phyloP scores from a whole-genome alignment of 208 protist species.

The Trypanosoma caninum region DNA sequence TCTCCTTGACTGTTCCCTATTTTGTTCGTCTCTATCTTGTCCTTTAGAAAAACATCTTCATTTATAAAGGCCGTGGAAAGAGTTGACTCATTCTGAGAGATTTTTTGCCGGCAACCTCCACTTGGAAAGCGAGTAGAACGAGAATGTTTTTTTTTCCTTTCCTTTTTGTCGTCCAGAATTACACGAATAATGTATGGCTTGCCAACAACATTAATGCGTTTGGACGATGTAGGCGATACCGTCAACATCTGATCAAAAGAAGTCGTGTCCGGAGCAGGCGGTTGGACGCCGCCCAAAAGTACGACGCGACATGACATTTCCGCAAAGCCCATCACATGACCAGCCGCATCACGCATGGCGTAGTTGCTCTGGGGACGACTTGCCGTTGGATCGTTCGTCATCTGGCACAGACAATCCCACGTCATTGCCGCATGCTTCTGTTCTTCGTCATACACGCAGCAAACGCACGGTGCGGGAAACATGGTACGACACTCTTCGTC shows the following conservation, averaged over 20 bases:
- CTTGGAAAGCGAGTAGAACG: no score
- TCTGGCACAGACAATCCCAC: slow-evolving; percentile 41
- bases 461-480: slow-evolving; percentile 61
- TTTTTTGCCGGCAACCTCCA: background rate
- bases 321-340: slow-evolving; percentile 62
- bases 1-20: background rate
- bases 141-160: slow-evolving; percentile 3
- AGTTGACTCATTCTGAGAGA: background rate
- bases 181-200: slow-evolving; percentile 87
- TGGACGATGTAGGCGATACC: background rate
- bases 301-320: slow-evolving; percentile 79
- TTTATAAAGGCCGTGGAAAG: background rate
- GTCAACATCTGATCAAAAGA: no score
- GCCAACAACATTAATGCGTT: slow-evolving; percentile 11
- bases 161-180: slow-evolving; percentile 39
- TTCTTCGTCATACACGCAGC: slow-evolving; percentile 25
- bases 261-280: background rate
- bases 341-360: slow-evolving; percentile 36
- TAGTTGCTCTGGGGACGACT: slow-evolving; percentile 41
- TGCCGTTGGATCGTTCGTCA: background rate
- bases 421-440: slow-evolving; percentile 7
- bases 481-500: slow-evolving; percentile 24
- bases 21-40: background rate
- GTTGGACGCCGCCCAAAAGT: background rate
- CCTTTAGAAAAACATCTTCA: background rate